phyloP scores from a whole-genome alignment of 495 filamentous ascomycete genomes.

The Hypomontagnella monticulosa region DNA sequence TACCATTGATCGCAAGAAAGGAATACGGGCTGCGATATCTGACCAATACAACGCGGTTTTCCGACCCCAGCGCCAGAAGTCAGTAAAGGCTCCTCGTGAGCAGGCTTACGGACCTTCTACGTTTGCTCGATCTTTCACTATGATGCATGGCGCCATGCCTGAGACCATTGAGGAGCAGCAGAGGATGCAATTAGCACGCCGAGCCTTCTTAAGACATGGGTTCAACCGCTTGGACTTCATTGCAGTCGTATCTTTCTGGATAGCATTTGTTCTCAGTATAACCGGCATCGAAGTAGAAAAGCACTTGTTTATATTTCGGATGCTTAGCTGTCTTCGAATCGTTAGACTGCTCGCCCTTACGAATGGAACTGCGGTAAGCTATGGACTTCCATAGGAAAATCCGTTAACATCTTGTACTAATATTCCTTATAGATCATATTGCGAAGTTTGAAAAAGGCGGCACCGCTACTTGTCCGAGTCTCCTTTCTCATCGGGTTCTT shows the following conservation, averaged over 20 bases:
- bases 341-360: conserved; percentile 88
- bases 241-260: conserved; percentile 96
- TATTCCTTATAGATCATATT: conserved; percentile 74
- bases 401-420: conserved; percentile 35
- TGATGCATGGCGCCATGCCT: conserved; percentile 66
- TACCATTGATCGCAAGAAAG: conserved; percentile 75
- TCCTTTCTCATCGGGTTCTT: conserved; percentile 98
- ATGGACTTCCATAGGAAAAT: neutral
- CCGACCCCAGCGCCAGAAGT: conserved; percentile 76
- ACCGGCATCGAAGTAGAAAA: conserved; percentile 69
- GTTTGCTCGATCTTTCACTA: conserved; percentile 84
- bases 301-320: conserved; percentile 90
- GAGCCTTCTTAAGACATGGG: conserved; percentile 91
- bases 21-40: conserved; percentile 75
- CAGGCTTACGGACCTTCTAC: conserved; percentile 68
- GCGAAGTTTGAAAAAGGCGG: conserved; percentile 93
- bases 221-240: conserved; percentile 97
- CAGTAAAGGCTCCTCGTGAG: conserved; percentile 58
- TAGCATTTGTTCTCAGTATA: conserved; percentile 77
- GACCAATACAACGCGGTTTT: conserved; percentile 82
- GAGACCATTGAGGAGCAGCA: conserved; percentile 81
- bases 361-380: conserved; percentile 82
- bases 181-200: conserved; percentile 83
- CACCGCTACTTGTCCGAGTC: conserved; percentile 92
- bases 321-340: conserved; percentile 95